phyloP scores from a whole-genome alignment of 208 protist species.

The Wallacemonas collosoma region DNA sequence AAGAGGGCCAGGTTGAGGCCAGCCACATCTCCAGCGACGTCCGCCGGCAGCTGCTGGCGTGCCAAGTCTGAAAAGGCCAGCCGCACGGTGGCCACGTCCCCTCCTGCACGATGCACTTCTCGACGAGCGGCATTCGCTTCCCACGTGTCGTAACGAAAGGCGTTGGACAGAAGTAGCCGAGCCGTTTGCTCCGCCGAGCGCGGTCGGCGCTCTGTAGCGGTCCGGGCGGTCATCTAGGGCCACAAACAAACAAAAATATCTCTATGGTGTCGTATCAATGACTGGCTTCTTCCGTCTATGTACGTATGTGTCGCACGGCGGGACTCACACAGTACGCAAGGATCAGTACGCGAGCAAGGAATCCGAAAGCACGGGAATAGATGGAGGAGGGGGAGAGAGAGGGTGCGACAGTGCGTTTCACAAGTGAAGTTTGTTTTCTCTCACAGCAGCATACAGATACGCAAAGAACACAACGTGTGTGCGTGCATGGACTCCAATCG shows the following conservation, averaged over 20 bases:
- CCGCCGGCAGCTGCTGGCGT: conserved; percentile 27
- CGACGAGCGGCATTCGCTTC: conserved; percentile 54
- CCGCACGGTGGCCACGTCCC: conserved; percentile 37
- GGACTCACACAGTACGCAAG: too few species aligned
- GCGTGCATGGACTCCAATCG: too few species aligned
- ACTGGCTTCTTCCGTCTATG: not conserved
- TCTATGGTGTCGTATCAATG: too few species aligned
- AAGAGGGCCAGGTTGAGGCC: conserved; percentile 78
- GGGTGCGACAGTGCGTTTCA: not conserved
- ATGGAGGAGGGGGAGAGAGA: not conserved
- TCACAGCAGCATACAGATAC: too few species aligned
- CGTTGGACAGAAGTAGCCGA: conserved; percentile 80
- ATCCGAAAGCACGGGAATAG: not conserved
- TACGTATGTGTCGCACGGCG: not conserved
- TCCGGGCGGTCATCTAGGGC: not conserved
- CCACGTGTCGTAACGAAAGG: conserved; percentile 87
- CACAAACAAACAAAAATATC: too few species aligned
- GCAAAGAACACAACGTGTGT: too few species aligned
- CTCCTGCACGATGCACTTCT: conserved; percentile 37
- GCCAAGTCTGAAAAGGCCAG: conserved; percentile 34
- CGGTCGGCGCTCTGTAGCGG: conserved; percentile 20
- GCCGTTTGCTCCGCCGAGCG: conserved; percentile 85
- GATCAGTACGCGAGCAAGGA: too few species aligned
- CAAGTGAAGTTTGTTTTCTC: too few species aligned
- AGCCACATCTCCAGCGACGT: conserved; percentile 27